Conservation (phyloP, 176 grass and related monocot species). For the Raddia guianensis region DNA sequence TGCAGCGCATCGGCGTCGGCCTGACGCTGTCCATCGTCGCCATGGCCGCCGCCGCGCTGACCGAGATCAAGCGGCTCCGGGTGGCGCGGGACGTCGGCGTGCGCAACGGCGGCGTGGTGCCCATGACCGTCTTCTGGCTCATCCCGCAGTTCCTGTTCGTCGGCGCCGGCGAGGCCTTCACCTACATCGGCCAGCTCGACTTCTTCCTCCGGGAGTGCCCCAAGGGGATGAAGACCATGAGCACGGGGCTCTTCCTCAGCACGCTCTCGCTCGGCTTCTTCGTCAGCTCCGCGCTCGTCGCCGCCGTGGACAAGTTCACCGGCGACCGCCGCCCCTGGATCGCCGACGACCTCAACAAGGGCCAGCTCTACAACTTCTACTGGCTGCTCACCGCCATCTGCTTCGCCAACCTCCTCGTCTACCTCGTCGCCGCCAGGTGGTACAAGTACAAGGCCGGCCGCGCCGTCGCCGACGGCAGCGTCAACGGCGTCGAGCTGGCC, state of each 20-base stretch:
- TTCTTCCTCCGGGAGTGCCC: slow-evolving; percentile 97
- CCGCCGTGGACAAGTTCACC: slow-evolving; percentile 66
- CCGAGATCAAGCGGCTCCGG: slow-evolving; percentile 59
- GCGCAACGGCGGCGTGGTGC: neutral
- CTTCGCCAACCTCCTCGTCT: slow-evolving; percentile 57
- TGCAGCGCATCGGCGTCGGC: slow-evolving; percentile 81
- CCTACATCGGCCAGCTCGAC: slow-evolving; percentile 97
- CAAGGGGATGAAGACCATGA: slow-evolving; percentile 99
- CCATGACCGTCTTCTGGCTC: slow-evolving; percentile 77
- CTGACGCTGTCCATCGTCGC: slow-evolving; percentile 65
- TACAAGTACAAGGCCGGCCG: slow-evolving; percentile 80
- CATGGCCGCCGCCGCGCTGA: slow-evolving; percentile 70
- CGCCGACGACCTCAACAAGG: slow-evolving; percentile 75
- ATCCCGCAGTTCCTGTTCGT: slow-evolving; percentile 90
- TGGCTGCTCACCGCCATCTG: slow-evolving; percentile 77
- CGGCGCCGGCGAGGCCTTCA: slow-evolving; percentile 79
- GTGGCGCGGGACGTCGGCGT: slow-evolving; percentile 23
- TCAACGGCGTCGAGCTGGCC: slow-evolving; percentile 44
- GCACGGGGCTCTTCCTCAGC: slow-evolving; percentile 91
- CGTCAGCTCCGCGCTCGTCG: slow-evolving; percentile 78
- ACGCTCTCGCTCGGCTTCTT: slow-evolving; percentile 90
- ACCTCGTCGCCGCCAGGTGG: slow-evolving; percentile 68
- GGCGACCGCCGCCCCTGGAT: slow-evolving; percentile 59
- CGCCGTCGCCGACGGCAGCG: slow-evolving; percentile 38
- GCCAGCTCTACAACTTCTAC: slow-evolving; percentile 87